A percentile compares a stretch with the other conserved stretches of the same genome.
These are phyloP conservation scores for Silene coronaria DNA, from an alignment of 179 eudicot species.

Conservation along the genomic window DNA sequence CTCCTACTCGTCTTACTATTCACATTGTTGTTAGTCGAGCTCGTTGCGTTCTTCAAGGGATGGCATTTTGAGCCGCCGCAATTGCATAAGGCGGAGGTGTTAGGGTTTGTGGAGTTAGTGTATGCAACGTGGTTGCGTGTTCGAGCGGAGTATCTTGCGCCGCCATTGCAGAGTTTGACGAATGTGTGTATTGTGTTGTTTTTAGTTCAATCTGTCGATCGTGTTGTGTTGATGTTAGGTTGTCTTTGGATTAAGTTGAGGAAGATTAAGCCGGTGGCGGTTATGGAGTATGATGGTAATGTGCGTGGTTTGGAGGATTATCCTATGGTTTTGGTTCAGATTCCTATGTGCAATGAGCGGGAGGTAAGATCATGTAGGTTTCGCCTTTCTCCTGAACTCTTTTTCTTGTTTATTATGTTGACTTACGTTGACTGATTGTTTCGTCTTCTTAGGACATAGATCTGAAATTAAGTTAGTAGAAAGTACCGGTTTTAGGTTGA, in stretches of 20 bases:
- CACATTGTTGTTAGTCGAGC: slow-evolving; percentile 45
- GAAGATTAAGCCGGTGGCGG: slow-evolving; percentile 59
- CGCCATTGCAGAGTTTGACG: slow-evolving; percentile 60
- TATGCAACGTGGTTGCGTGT: slow-evolving; percentile 62
- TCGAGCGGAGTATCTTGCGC: slow-evolving; percentile 69
- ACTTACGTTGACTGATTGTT: background rate
- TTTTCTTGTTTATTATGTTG: background rate
- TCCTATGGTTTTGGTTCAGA: slow-evolving; percentile 90
- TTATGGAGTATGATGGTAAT: slow-evolving; percentile 35
- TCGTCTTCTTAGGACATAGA: background rate
- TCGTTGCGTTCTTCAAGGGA: slow-evolving; percentile 66
- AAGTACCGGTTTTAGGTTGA: too few relatives aligned
- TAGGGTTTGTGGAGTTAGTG: slow-evolving; percentile 52
- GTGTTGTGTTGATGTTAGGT: slow-evolving; percentile 64
- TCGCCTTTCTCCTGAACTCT: slow-evolving; percentile 24
- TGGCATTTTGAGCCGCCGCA: slow-evolving; percentile 89
- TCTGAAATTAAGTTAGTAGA: background rate
- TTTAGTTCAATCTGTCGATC: slow-evolving; percentile 70
- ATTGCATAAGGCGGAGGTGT: slow-evolving; percentile 38
- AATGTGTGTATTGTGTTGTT: slow-evolving; percentile 73
- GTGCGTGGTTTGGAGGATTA: slow-evolving; percentile 38
- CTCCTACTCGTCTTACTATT: slow-evolving; percentile 38
- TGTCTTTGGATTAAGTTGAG: slow-evolving; percentile 70
- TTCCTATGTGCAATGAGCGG: slow-evolving; percentile 97
- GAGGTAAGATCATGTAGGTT: slow-evolving; percentile 95